A percentile compares a stretch with the other conserved stretches of the same genome.
Conservation (phyloP, 225 moss, liverwort and hornwort genomes). For the Anthoceros angustus region DNA sequence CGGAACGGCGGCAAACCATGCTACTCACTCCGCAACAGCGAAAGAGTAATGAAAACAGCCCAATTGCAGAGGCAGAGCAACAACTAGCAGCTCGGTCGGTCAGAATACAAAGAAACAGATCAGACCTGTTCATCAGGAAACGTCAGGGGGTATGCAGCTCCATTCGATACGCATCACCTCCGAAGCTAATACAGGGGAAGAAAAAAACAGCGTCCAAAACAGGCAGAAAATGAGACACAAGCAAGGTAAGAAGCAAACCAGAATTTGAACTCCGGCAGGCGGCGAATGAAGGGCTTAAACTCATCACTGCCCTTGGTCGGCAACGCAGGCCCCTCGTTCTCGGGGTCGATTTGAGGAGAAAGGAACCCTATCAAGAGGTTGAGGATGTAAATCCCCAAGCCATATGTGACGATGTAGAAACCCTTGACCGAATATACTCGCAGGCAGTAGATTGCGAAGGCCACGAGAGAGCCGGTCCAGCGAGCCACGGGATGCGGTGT, state of each 20-base stretch:
- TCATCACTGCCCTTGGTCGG: constrained; percentile 98
- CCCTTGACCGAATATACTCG: constrained; percentile 95
- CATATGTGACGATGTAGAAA: constrained; percentile 98
- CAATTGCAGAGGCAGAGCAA: too few species aligned
- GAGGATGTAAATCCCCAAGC: constrained; percentile 88
- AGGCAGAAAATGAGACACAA: background rate
- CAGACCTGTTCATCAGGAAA: too few species aligned
- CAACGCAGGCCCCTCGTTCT: constrained; percentile 90
- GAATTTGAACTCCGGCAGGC: constrained; percentile 98
- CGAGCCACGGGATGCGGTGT: constrained; percentile 90
- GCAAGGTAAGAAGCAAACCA: constrained; percentile 29
- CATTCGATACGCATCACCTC: too few species aligned
- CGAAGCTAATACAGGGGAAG: too few species aligned
- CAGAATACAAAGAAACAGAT: too few species aligned
- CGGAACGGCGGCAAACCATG: too few species aligned
- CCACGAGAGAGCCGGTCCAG: constrained; percentile 77
- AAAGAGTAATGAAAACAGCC: too few species aligned
- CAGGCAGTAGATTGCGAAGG: constrained; percentile 74
- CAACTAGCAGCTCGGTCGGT: too few species aligned
- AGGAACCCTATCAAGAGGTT: constrained; percentile 96
- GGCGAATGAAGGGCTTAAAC: constrained; percentile 99
- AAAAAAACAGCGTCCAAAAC: too few species aligned
- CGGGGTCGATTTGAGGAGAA: constrained; percentile 95
- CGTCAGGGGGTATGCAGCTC: too few species aligned
- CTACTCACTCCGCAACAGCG: too few species aligned